These are phyloP conservation scores for Boletus reticuloceps DNA, from an alignment of 768 basidiomycete species.

Conservation along the genomic window DNA sequence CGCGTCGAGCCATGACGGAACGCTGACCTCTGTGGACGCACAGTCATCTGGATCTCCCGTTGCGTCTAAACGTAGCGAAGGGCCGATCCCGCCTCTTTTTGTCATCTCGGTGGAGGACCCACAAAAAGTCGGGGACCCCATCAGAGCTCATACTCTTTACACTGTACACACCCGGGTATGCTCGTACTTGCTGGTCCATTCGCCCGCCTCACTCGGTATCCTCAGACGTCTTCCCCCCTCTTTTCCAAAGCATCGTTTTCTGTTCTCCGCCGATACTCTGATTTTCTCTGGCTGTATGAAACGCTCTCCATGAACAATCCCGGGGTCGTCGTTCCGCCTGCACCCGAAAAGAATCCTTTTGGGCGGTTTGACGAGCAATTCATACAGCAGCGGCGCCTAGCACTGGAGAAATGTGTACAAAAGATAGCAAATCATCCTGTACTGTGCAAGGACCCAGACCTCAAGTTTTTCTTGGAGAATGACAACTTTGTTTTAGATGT, in stretches of 20 bases:
- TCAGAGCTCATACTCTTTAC: slow-evolving; percentile 92
- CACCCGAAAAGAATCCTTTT: slow-evolving; percentile 92
- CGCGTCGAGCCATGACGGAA: not conserved
- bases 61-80: slow-evolving; percentile 31
- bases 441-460: slow-evolving; percentile 80
- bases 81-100: slow-evolving; percentile 67
- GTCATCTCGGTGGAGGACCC: slow-evolving; percentile 93
- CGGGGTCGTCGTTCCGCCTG: slow-evolving; percentile 94
- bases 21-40: not conserved
- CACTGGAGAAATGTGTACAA: slow-evolving; percentile 85
- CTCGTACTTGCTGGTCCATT: not conserved
- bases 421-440: slow-evolving; percentile 94
- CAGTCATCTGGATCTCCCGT: slow-evolving; percentile 18
- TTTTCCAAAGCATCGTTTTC: slow-evolving; percentile 86
- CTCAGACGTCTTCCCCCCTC: slow-evolving; percentile 78
- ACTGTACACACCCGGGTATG: slow-evolving; percentile 87
- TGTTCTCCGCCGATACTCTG: slow-evolving; percentile 94
- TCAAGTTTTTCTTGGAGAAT: slow-evolving; percentile 89
- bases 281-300: slow-evolving; percentile 96
- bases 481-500: slow-evolving; percentile 91
- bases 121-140: slow-evolving; percentile 94
- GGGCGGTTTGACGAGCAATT: slow-evolving; percentile 93
- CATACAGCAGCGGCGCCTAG: slow-evolving; percentile 79
- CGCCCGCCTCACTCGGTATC: not conserved
- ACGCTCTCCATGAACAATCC: slow-evolving; percentile 87